Percentiles rank a stretch among this genome's conserved stretches.
These are phyloP conservation scores for Cryomyces minteri DNA, from an alignment of 495 filamentous ascomycete genomes.

Conservation along the genomic window DNA sequence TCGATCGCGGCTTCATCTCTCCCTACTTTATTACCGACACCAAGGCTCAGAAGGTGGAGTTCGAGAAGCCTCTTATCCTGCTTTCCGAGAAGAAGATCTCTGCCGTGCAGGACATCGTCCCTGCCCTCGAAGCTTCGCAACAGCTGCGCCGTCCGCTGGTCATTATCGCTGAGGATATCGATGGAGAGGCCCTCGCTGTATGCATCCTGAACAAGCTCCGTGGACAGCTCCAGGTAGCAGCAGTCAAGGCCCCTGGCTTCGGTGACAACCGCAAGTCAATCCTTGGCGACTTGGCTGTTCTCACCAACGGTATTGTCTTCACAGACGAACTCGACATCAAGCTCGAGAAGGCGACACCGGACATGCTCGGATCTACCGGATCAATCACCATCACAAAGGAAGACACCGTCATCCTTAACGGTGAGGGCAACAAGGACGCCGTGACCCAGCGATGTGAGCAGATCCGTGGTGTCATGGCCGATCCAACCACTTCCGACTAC, in stretches of 20 bases:
- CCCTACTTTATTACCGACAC: conserved; percentile 99
- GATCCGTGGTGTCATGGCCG: conserved; percentile 91
- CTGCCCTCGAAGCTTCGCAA: conserved; percentile 89
- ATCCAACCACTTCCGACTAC: conserved; percentile 89
- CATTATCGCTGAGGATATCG: conserved; percentile 98
- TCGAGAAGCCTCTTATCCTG: conserved; percentile 96
- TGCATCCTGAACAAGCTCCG: conserved; percentile 99
- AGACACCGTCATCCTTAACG: conserved; percentile 97
- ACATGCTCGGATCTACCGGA: conserved; percentile 92
- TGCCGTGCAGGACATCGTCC: conserved; percentile 93
- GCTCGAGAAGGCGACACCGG: conserved; percentile 88
- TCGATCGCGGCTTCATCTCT: conserved; percentile 95
- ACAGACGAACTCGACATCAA: conserved; percentile 96
- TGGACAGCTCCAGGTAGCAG: conserved; percentile 94
- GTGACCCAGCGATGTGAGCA: conserved; percentile 95
- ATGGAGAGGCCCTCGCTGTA: conserved; percentile 93
- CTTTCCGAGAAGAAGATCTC: conserved; percentile 99
- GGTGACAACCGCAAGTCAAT: conserved; percentile 99
- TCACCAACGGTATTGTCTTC: conserved; percentile 96
- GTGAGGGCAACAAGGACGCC: conserved; percentile 85
- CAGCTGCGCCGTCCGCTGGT: conserved; percentile 87
- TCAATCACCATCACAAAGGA: conserved; percentile 99
- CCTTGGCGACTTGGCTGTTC: conserved; percentile 83
- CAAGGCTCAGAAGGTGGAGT: conserved; percentile 97
- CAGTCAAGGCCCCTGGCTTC: conserved; percentile 97